Percentiles rank a stretch among this genome's conserved stretches.
Conservation (phyloP, 345 rosid genomes). For the Gossypium sturtianum region DNA sequence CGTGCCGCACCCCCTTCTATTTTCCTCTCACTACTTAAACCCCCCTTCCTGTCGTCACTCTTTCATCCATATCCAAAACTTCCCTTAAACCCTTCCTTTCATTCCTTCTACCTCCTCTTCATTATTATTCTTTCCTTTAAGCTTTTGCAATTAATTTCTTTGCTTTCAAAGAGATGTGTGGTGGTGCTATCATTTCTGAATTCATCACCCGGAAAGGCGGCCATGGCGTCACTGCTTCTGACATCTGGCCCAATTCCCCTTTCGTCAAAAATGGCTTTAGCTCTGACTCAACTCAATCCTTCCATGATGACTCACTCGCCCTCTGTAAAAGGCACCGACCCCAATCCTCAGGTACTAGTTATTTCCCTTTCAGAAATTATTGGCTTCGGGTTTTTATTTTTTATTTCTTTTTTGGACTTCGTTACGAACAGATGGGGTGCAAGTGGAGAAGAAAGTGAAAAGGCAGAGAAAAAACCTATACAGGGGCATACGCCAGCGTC, state of each 20-base stretch:
- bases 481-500: conserved; percentile 87
- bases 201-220: conserved; percentile 40
- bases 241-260: conserved; percentile 48
- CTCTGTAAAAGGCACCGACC: conserved; percentile 23
- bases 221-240: conserved; percentile 32
- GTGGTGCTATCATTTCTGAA: conserved; percentile 57
- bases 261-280: conserved; percentile 20
- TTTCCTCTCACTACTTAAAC: conserved; percentile 7
- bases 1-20: too few relatives aligned
- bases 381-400: conserved; percentile 15
- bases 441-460: conserved; percentile 38
- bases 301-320: conserved; percentile 4
- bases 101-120: too few relatives aligned
- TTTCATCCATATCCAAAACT: neutral
- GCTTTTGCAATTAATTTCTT: neutral
- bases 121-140: neutral
- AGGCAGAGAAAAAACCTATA: conserved; percentile 74
- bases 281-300: neutral
- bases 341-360: conserved; percentile 37
- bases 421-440: conserved; percentile 34
- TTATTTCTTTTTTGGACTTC: neutral
- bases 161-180: conserved; percentile 43
- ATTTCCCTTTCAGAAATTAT: neutral
- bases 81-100: neutral
- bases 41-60: neutral